Evolutionary conservation across 352 stramenopile genomes (phyloP), one percentile per base, ranked within the genome.

Genomic region (Phytophthora nicotianae): DNA sequence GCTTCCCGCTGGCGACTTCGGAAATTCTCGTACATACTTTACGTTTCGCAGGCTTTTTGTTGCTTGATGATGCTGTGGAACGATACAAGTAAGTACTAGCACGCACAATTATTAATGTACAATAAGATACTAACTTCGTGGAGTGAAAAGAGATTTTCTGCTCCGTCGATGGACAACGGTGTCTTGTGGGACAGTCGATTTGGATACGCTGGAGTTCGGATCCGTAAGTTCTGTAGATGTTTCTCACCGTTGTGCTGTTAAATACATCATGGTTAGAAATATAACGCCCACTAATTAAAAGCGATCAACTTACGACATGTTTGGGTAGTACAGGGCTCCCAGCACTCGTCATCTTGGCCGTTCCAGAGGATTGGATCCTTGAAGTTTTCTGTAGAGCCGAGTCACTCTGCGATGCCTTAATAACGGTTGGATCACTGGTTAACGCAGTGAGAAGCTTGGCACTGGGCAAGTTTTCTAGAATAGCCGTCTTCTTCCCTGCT

Each of bases 1-100:
- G 6, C 63, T 60, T 13, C 75, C 79, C 11, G 26, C 51, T 2
- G 77, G 53, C 21, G 68, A 65, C 33, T 61, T 82, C 7, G 77
- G 63, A 50, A 86, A 89, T 57, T 89, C 79, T 2, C 73, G 75
- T 23, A 79, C 40, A 41, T 87, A 87, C 17, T 76, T 74, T 3
- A 77, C 58, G 13, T 48, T 58, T 10, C 54, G 56, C 26, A 66
- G 35, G 14, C 38, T 72, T n/a, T 24, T 50, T 58, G 57, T 20
- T 5, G 33, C 47, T 8, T 16, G n/a, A 8, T 45, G 40, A 7
- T 47, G 32, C 8, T 59, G 48, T 21, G 41, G 24, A 38, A 5
- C 16, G 43, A 49, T 20, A 26, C n/a, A n/a, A n/a, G n/a, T 68
- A 8, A 62, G 27, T 53, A 57, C 33, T 41, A 11, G 35, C 0